These are phyloP conservation scores for Penicillium brasilianum DNA, from an alignment of 2,329 filamentous ascomycete species.

Conservation along the genomic window DNA sequence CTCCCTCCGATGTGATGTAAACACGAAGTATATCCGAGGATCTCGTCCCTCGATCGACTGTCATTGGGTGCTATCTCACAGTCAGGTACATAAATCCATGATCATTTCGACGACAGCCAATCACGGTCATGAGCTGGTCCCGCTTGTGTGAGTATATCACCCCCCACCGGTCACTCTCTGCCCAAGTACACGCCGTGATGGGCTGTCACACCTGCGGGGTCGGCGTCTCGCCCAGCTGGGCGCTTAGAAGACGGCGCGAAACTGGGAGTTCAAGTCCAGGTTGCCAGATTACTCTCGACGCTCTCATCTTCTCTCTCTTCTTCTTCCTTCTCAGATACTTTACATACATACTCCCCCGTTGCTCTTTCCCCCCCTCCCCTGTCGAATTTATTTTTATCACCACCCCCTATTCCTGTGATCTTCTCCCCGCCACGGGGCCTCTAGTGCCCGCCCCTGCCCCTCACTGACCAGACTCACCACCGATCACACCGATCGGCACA, in stretches of 20 bases:
- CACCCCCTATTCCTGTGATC: background rate
- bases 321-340: background rate
- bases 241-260: constrained; percentile 15
- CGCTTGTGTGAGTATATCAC: background rate
- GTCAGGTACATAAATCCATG: background rate
- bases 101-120: background rate
- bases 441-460: constrained; percentile 19
- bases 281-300: constrained; percentile 1
- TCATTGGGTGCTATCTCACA: background rate
- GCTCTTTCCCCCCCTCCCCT: no score
- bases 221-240: constrained; percentile 26
- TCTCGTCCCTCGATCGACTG: background rate
- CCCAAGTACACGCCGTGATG: constrained; percentile 18
- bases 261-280: background rate
- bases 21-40: constrained; percentile 5
- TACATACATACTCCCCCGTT: background rate
- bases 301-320: constrained; percentile 3
- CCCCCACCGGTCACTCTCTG: background rate
- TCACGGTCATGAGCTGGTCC: background rate
- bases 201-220: constrained; percentile 28
- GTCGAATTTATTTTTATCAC: constrained; percentile 11
- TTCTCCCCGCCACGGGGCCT: constrained; percentile 5
- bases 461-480: constrained; percentile 14
- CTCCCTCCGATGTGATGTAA: background rate
- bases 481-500: constrained; percentile 21